Evolutionary conservation across 1,284 basidiomycete species (phyloP), one percentile per base, ranked within the genome.

Genomic region (Ustilago tritici): DNA sequence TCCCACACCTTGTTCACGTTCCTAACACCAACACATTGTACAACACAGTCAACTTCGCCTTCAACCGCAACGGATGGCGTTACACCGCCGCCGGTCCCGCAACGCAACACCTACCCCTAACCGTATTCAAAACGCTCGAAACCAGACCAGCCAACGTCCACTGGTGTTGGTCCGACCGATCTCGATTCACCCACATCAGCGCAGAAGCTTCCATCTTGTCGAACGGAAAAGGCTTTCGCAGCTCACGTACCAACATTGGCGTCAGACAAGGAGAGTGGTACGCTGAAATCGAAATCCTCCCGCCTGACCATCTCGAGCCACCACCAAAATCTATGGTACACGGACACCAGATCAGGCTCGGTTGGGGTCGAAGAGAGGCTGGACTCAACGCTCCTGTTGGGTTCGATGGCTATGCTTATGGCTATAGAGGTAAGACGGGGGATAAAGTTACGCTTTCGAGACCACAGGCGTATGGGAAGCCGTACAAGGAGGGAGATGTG

Each of bases 261-360:
- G 90, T 98, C 14, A 89, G 95, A 17, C 91, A 95, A 81, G 97
- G 97, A 2, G 90, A 90, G 17, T 99, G 95, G 95, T 99, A 96
- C 86, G 91, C 95, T 88, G 97, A 99, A 88, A 90, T 96, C 46
- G 88, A 93, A 54, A 89, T 91, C 31, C 93, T 94, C 0, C 92
- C 92, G 1, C 87, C 85, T 0, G 82, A 82, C 85, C 66, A 68
- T 5, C 54, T 68, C 2, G 62, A 60, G 6, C 17, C 40, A 17
- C 62, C 70, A 4, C 40, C 59, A 3, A 28, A 28, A 28, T 67
- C 78, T 8, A 84, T 84, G 84, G 70, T 70, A 67, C 86, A 87
- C 54, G 93, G 93, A 3, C 90, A 93, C 46, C 92, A 98, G 87
- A 92, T 98, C 38, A 89, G 97, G 15, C 87, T 99, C 0, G 97